Conservation (phyloP, 2,329 filamentous ascomycete species). For the Allantophomopsis cytisporea region DNA sequence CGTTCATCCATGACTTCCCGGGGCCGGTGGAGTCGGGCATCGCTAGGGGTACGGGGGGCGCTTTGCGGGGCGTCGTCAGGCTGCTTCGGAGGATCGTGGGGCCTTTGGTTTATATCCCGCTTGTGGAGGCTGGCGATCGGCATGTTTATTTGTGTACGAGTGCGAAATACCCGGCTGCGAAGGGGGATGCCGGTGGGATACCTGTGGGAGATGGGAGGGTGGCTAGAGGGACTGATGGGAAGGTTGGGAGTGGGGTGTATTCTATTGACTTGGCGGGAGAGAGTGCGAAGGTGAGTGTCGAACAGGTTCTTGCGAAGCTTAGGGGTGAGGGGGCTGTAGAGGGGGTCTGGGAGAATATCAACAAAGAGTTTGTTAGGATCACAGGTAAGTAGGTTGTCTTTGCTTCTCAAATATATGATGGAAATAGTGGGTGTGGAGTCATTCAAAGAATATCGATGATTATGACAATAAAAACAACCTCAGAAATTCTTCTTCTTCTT, state of each 20-base stretch:
- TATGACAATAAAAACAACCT: no score
- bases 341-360: slow-evolving; percentile 16
- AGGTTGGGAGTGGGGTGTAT: slow-evolving; percentile 19
- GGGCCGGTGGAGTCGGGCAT: slow-evolving; percentile 22
- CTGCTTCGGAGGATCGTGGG: no score
- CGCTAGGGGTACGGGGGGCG: no score
- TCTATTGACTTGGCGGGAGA: slow-evolving; percentile 16
- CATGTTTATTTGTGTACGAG: slow-evolving; percentile 7
- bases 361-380: slow-evolving; percentile 12
- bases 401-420: no score
- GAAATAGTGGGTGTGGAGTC: no score
- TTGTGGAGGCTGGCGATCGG: no score
- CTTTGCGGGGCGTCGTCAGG: no score
- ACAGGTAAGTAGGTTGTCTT: slow-evolving; percentile 3
- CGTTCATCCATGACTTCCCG: slow-evolving; percentile 33
- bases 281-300: slow-evolving; percentile 11
- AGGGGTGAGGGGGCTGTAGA: slow-evolving; percentile 18
- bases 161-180: slow-evolving; percentile 14
- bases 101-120: no score
- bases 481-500: no score
- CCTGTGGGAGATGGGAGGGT: slow-evolving; percentile 6
- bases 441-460: no score
- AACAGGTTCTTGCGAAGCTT: slow-evolving; percentile 14
- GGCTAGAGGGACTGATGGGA: slow-evolving; percentile 15
- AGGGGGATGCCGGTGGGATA: slow-evolving; percentile 7